These are phyloP conservation scores for Pyronema omphalodes DNA, from an alignment of 495 filamentous ascomycete genomes.

Conservation along the genomic window DNA sequence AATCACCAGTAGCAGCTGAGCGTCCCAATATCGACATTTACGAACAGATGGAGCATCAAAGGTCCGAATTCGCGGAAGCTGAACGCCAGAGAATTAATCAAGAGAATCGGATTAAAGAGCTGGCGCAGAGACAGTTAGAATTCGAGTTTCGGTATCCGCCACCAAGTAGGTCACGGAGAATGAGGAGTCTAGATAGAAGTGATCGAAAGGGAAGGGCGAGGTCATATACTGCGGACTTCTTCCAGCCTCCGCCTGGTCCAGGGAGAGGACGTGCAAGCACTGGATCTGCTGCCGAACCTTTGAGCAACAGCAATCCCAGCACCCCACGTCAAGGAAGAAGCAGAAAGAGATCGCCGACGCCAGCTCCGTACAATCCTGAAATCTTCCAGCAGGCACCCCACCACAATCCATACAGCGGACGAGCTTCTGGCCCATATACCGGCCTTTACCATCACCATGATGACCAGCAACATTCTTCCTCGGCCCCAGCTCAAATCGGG, in stretches of 20 bases:
- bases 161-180: constrained; percentile 4
- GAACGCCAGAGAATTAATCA: background rate
- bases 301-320: background rate
- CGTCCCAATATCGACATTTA: background rate
- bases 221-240: background rate
- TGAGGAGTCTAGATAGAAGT: background rate
- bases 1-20: background rate
- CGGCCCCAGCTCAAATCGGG: background rate
- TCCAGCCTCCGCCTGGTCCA: background rate
- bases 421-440: background rate
- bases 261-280: background rate
- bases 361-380: background rate
- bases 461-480: background rate
- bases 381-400: background rate
- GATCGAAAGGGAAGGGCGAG: background rate
- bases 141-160: constrained; percentile 16
- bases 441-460: background rate
- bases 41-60: background rate
- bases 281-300: background rate
- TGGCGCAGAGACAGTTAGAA: background rate
- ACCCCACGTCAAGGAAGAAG: background rate
- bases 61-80: background rate
- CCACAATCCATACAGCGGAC: background rate
- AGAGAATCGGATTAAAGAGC: background rate
- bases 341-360: background rate